Base-by-base conservation (phyloP, 139 green algal genomes). In the Coelastrella sp. region DNA sequence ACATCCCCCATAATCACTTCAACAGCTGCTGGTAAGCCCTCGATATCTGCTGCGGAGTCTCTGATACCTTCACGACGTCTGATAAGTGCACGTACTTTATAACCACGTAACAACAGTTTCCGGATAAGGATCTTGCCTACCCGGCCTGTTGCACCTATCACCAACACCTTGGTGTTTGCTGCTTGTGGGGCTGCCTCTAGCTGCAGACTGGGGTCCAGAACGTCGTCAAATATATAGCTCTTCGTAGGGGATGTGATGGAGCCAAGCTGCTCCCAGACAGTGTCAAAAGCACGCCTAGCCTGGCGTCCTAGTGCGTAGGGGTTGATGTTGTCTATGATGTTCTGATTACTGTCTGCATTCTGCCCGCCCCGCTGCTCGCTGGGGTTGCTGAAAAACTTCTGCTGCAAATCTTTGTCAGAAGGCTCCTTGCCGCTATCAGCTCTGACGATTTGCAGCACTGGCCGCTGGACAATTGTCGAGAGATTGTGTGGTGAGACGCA, bases 71-170 rank as follows among this genome's bases (percentile, higher is more conserved):
- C 85, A 12, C 93, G 92, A 65, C 90, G 90, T 22, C 97, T 94
- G 66, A 99, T 95, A 25, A 99, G 88, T 66, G 95, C 97, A 14
- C 92, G 89, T 5, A 99, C 97, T 61, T 94, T 97, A 93, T 99
- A 99, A 60, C 98, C 98, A 56, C 98, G 95, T 76, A 99, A 94
- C 73, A 99, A 91, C 89, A 99, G 95, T 93, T 99, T 99, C 59
- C 98, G 94, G 6, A 98, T 91, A 4, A 99, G 92, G 22, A 99
- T 95, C 25, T 95, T 91, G 57, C 98, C 98, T 9, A 99, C 97
- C 12, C 97, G 91, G 9, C 97, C 98, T 8, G 98, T 99, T 61
- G 97, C 98, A 0, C 98, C 98, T 0, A 97, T 92, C 8, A 99
- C 97, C n/a, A 99, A 93, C 24, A 99, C 98, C 0, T 92, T 98